A percentile compares a stretch with the other conserved stretches of the same genome.
Conservation (phyloP, 2,329 filamentous ascomycete species). For the Diaporthe sp. region DNA sequence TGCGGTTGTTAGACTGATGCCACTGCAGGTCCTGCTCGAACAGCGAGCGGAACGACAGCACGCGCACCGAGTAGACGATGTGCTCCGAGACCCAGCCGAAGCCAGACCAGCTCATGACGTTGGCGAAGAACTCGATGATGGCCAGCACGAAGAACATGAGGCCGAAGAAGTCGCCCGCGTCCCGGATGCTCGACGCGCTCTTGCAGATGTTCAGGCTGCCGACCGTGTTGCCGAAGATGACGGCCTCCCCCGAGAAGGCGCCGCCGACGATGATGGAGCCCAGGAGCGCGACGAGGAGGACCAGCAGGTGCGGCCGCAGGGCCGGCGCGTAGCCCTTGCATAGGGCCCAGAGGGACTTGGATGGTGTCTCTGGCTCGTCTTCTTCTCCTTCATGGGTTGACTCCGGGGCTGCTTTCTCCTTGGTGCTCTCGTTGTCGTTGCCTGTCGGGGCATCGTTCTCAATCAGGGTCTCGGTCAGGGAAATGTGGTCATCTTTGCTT, state of each 20-base stretch:
- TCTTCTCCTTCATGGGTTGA: conserved; percentile 8
- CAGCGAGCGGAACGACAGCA: conserved; percentile 67
- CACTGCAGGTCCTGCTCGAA: conserved; percentile 70
- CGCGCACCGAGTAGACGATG: conserved; percentile 66
- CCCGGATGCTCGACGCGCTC: conserved; percentile 59
- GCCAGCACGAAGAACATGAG: conserved; percentile 73
- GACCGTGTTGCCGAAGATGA: conserved; percentile 72
- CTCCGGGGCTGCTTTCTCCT: background rate
- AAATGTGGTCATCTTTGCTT: conserved; percentile 7
- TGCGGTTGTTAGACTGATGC: conserved; percentile 76
- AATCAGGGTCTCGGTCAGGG: conserved; percentile 25
- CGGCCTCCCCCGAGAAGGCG: conserved; percentile 67
- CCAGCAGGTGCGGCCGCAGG: conserved; percentile 29
- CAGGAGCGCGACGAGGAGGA: conserved; percentile 60
- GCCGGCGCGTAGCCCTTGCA: conserved; percentile 34
- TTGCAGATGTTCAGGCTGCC: conserved; percentile 68
- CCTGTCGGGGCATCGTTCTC: conserved; percentile 12
- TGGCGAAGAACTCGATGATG: conserved; percentile 70
- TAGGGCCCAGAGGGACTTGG: conserved; percentile 33
- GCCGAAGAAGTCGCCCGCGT: conserved; percentile 65
- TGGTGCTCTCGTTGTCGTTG: background rate
- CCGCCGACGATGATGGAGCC: conserved; percentile 66
- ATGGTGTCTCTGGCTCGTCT: conserved; percentile 35
- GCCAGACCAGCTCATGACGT: conserved; percentile 66
- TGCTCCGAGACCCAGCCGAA: conserved; percentile 71